Base-by-base conservation (phyloP, 257 asterid genomes). In the Penstemon eatonii region DNA sequence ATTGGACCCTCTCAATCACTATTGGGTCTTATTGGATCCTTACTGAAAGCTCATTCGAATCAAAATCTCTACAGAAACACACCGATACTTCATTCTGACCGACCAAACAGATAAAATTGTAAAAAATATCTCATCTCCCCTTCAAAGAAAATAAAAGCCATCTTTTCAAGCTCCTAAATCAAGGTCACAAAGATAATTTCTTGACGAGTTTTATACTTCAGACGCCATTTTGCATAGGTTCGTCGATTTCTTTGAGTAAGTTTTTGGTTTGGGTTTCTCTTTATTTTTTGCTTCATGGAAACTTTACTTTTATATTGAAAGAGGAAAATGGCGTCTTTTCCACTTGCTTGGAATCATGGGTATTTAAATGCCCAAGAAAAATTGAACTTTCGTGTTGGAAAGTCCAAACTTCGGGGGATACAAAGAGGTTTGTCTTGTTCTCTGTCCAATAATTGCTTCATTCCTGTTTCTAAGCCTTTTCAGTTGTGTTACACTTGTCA, bases 291-390 rank as follows among this genome's bases (percentile, higher is more conserved):
- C 1, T 60, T 68, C 42, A 59, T 81, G 72, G 83, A 72, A 25
- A 25, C 33, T 25, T 25, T 25, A 25, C 33, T 25, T 25, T 25
- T 25, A 25, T 25, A 25, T 25, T 25, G 33, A 25, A 25, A 25
- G 33, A 25, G 33, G 2, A 77, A 70, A 46, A 89, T 88, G 95
- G 86, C 98, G 18, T 82, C 89, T 75, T 74, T 92, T 33, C 92
- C 96, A 36, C 80, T 89, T 66, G 83, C 77, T 77, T 86, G 82
- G 78, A 87, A 75, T 66, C 65, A 76, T 54, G 78, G 91, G 40
- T 67, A 82, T 39, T 79, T 77, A 54, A 63, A 65, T 76, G 54
- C 84, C 40, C 87, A 56, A 65, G 79, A 78, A 40, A 89, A 74
- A 58, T 65, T 75, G 78, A 66, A 80, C 49, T 76, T 74, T 73